These are phyloP conservation scores for Cryptosporidium muris DNA, from an alignment of 169 alveolate species.

Conservation along the genomic window DNA sequence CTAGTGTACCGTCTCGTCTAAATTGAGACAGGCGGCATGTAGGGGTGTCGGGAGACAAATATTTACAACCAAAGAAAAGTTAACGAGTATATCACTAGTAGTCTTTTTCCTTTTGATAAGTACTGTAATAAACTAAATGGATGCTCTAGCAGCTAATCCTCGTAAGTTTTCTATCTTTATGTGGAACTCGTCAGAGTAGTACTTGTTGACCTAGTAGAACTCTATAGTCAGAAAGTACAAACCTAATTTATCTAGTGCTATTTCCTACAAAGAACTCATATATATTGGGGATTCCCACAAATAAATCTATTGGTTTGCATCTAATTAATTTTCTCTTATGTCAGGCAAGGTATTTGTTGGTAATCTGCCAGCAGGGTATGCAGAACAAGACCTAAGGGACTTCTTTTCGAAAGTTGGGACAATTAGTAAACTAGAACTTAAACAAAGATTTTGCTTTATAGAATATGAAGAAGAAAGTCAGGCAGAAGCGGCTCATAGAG, in stretches of 20 bases:
- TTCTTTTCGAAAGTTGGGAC: conserved; percentile 82
- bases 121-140: conserved; percentile 22
- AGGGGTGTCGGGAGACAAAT: too few species aligned
- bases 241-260: not conserved
- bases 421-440: conserved; percentile 79
- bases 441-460: conserved; percentile 83
- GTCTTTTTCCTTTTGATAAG: too few species aligned
- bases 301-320: not conserved
- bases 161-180: conserved; percentile 35
- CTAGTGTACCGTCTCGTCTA: too few species aligned
- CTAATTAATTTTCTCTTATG: not conserved
- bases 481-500: conserved; percentile 81
- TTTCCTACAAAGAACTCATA: not conserved
- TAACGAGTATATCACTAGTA: too few species aligned
- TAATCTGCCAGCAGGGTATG: conserved; percentile 81
- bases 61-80: too few species aligned
- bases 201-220: not conserved
- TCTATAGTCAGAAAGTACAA: not conserved
- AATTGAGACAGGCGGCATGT: too few species aligned
- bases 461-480: conserved; percentile 80
- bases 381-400: conserved; percentile 82
- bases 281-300: not conserved
- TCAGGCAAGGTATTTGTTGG: conserved; percentile 83
- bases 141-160: conserved; percentile 68
- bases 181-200: not conserved